Conservation (phyloP, 192 early-diverging fungal genomes). For the Umbelopsis vinacea region DNA sequence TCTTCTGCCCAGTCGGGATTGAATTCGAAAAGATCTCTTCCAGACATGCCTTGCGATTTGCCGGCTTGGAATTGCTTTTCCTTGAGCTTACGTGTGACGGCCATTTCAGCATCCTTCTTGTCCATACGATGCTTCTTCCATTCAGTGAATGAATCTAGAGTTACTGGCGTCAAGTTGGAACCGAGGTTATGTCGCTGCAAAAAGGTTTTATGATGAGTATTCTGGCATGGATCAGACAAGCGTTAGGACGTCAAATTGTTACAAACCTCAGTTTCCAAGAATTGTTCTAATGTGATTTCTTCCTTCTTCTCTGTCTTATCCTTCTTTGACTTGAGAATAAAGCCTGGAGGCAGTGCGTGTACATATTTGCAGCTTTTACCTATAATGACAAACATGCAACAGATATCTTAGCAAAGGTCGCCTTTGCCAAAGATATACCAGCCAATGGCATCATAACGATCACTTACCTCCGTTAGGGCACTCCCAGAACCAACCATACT, state of each 20-base stretch:
- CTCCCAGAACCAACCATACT: slow-evolving; percentile 99
- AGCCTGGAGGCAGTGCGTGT: slow-evolving; percentile 96
- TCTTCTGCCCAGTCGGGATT: slow-evolving; percentile 86
- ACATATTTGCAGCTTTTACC: slow-evolving; percentile 90
- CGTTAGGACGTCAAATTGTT: neutral
- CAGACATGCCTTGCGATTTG: slow-evolving; percentile 91
- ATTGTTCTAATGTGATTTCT: slow-evolving; percentile 95
- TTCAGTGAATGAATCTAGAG: slow-evolving; percentile 83
- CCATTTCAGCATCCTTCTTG: slow-evolving; percentile 69
- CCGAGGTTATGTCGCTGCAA: slow-evolving; percentile 92
- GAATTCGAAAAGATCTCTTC: slow-evolving; percentile 97
- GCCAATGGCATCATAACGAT: neutral
- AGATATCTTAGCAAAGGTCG: neutral
- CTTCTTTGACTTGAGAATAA: slow-evolving; percentile 91
- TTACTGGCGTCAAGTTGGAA: slow-evolving; percentile 92
- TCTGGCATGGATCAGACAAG: neutral
- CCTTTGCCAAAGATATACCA: neutral
- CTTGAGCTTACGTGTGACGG: slow-evolving; percentile 73
- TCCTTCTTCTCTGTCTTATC: slow-evolving; percentile 78
- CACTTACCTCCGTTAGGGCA: slow-evolving; percentile 91
- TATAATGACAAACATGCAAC: neutral
- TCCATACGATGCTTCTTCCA: slow-evolving; percentile 92
- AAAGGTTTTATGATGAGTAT: neutral
- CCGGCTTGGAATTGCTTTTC: slow-evolving; percentile 86
- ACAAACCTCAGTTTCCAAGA: slow-evolving; percentile 91